Conservation (phyloP, 169 alveolate species). For the Plasmodium fragile region DNA sequence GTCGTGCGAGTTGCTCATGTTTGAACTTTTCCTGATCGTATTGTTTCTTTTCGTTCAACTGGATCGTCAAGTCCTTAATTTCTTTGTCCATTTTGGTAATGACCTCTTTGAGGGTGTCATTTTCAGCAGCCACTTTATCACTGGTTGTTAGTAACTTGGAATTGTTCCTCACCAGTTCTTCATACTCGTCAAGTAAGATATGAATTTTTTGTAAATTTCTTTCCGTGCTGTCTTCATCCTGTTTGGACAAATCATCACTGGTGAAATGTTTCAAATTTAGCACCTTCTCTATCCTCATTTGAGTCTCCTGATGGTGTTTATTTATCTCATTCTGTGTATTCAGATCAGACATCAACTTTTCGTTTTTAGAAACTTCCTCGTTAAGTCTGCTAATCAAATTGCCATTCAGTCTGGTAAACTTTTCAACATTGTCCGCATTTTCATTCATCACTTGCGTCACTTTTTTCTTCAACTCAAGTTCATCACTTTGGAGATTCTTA, state of each 20-base stretch:
- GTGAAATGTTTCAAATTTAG: not conserved
- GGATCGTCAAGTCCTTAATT: constrained; percentile 1
- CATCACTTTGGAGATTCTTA: constrained; percentile 34
- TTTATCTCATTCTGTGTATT: constrained; percentile 7
- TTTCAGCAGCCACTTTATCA: constrained; percentile 21
- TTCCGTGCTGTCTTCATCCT: not conserved
- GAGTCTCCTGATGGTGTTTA: constrained; percentile 22
- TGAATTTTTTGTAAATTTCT: constrained; percentile 26
- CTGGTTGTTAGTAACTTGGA: constrained; percentile 27
- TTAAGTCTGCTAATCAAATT: constrained; percentile 32
- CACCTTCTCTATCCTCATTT: constrained; percentile 18
- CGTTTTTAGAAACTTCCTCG: constrained; percentile 47
- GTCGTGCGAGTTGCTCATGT: not conserved
- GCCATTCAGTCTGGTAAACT: constrained; percentile 18
- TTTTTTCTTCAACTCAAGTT: constrained; percentile 21
- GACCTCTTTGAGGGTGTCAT: constrained; percentile 49
- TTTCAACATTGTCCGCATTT: constrained; percentile 29
- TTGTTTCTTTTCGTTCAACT: constrained; percentile 17
- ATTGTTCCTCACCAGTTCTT: constrained; percentile 24
- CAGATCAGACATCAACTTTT: constrained; percentile 3
- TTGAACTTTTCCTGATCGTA: not conserved
- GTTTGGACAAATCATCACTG: not conserved
- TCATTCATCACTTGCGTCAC: constrained; percentile 38
- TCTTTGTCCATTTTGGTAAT: constrained; percentile 54
- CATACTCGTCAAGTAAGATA: constrained; percentile 34